Evolutionary conservation across 306 rosid genomes (phyloP).

Genomic region (Begonia loranthoides): DNA sequence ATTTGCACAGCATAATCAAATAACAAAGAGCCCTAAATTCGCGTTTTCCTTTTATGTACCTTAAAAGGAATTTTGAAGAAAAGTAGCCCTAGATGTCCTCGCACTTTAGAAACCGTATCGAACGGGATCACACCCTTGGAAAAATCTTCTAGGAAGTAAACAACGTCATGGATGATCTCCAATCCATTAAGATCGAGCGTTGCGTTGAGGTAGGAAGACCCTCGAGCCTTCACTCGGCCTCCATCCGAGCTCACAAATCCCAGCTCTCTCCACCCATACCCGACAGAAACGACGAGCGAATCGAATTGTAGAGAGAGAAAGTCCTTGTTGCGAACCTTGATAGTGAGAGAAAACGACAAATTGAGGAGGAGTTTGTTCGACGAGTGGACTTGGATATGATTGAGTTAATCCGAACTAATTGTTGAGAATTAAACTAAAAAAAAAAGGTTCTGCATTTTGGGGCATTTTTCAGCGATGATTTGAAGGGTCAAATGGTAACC

Average conservation of each 20-base stretch:
- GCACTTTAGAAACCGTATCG: slow-evolving; percentile 40
- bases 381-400: slow-evolving; percentile 35
- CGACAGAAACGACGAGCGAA: not conserved
- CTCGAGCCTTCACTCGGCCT: not conserved
- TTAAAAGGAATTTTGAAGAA: slow-evolving; percentile 54
- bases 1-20: not conserved
- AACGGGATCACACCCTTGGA: slow-evolving; percentile 68
- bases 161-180: slow-evolving; percentile 54
- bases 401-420: slow-evolving; percentile 43
- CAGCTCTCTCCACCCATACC: not conserved
- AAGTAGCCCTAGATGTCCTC: slow-evolving; percentile 50
- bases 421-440: too few relatives aligned
- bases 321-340: slow-evolving; percentile 46
- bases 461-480: too few relatives aligned
- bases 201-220: not conserved
- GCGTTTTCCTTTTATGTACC: slow-evolving; percentile 29
- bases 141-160: slow-evolving; percentile 64
- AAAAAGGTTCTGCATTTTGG: too few relatives aligned
- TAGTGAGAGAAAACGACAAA: slow-evolving; percentile 44
- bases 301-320: slow-evolving; percentile 19
- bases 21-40: not conserved
- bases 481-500: too few relatives aligned
- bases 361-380: slow-evolving; percentile 38
- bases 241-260: not conserved
- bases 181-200: slow-evolving; percentile 25